phyloP scores from a whole-genome alignment of 1,139 yeast genomes.

The Kluyveromyces marxianus region DNA sequence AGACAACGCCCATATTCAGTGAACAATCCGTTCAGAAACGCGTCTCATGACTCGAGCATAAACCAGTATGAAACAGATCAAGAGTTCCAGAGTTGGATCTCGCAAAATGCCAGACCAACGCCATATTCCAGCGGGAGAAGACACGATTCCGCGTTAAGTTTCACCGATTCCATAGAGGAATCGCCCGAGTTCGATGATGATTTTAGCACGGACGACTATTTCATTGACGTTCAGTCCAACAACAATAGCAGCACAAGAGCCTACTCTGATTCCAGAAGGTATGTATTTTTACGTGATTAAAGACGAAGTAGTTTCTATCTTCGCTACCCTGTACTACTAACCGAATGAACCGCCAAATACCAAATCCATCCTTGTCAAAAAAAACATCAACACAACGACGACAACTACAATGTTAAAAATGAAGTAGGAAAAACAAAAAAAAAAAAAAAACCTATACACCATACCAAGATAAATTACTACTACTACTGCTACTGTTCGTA shows the following conservation, averaged over 20 bases:
- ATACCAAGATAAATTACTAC: no score
- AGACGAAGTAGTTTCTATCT: no score
- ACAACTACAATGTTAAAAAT: no score
- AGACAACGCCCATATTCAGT: conserved; percentile 40
- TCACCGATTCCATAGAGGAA: conserved; percentile 13
- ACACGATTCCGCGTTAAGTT: conserved; percentile 12
- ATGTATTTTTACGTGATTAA: no score
- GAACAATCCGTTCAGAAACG: conserved; percentile 51
- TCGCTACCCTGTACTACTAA: no score
- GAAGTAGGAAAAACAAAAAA: no score
- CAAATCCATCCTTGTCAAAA: no score
- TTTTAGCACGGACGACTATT: conserved; percentile 4
- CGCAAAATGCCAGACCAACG: conserved; percentile 31
- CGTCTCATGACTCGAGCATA: conserved; percentile 22
- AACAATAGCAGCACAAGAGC: neutral
- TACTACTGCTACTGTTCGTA: no score
- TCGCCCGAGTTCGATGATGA: conserved; percentile 5
- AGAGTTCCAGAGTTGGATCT: conserved; percentile 46
- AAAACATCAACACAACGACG: no score
- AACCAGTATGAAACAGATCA: conserved; percentile 20
- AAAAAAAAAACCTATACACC: no score
- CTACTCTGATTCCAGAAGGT: no score
- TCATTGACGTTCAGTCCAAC: conserved; percentile 2
- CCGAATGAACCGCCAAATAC: no score
- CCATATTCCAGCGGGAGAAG: conserved; percentile 10